Evolutionary conservation across 2,329 filamentous ascomycete species (phyloP), one percentile per base, ranked within the genome.

Genomic region (Akanthomyces lecanii): DNA sequence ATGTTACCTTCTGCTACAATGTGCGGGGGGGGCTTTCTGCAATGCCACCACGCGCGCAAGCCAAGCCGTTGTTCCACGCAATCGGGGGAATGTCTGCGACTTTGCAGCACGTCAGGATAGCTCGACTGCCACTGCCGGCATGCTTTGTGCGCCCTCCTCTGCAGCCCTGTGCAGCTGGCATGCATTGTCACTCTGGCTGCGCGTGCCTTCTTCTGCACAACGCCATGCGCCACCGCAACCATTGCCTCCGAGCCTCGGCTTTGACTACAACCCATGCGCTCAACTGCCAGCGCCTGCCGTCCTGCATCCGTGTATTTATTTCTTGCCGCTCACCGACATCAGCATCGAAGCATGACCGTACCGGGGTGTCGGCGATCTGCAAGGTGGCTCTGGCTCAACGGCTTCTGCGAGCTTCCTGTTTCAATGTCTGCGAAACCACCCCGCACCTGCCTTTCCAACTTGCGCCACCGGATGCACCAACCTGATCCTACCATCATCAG

Each of bases 151-250:
- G 18, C 44, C 47, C 28, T 42, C 47, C 47, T 33, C 36, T 52
- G 36, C 57, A 61, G 57, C 48, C 57, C 57, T 61, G 47, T 47
- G 50, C 57, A 54, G 59, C 50, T 51, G 48, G 40, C 50, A 61
- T 36, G 30, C 51, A 21, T 36, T 47, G 28, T 54, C 36, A 25
- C 8, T 28, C 10, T 36, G 21, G 44, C 59, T 48, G 38, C 12
- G 4, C 21, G n/a, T 18, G 36, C 11, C 48, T 5, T 42, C 23
- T 30, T 23, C 18, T 36, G 8, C 57, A 50, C 18, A 11, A 38
- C 38, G 45, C 45, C 23, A 21, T 36, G 38, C 25, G 30, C 40
- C 38, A 40, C 50, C 40, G 10, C 40, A 53, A n/a, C 16, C 30
- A 14, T 11, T 38, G 33, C 28, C 50, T 53, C 40, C 21, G 14